Evolutionary conservation across 2,329 filamentous ascomycete species (phyloP), one percentile per base, ranked within the genome.

Genomic region (Lachnellula occidentalis): DNA sequence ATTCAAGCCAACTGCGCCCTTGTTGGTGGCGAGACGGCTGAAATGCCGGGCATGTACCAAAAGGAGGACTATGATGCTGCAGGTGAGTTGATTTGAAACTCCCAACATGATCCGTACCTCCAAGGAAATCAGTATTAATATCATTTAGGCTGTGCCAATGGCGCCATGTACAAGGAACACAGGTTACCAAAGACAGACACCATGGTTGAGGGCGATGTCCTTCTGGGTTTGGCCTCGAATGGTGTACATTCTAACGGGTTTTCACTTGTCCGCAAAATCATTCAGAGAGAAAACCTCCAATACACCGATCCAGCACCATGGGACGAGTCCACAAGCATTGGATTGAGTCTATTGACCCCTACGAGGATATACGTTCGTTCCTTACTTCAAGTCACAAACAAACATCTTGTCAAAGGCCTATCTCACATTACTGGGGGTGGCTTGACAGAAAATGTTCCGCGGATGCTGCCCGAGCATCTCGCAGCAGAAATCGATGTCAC

Each of bases 381-480:
- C 34, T 74, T 95, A 21, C 81, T 97, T 9, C 79, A 83, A 48
- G 81, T 87, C 1, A 73, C 81, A 21, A 73, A 80, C 47, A 77
- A 79, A 60, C 74, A 78, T 9, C 76, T 90, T 41, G 78, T 97
- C 71, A 95, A 96, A 75, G 94, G 94, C 51, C 87, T 97, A 71
- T 88, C 94, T 11, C 94, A 99, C 74, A 97, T 99, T 74, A 99
- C 94, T 0, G 94, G 94, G 49, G 94, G 94, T 58, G 94, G 94
- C 11, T 80, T 99, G 19, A 78, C 87, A 17, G 94, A 99, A 74
- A 99, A 99, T 71, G 87, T 99, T 24, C 94, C 94, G 31, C 86
- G 94, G 61, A 95, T 95, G 88, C 79, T 99, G 17, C 94, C 94
- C 1, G 72, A 79, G 34, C 76, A 85, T 45, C 81, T 99, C 5